Base-by-base conservation (phyloP, 2,329 filamentous ascomycete species). In the Apiospora sp. region DNA sequence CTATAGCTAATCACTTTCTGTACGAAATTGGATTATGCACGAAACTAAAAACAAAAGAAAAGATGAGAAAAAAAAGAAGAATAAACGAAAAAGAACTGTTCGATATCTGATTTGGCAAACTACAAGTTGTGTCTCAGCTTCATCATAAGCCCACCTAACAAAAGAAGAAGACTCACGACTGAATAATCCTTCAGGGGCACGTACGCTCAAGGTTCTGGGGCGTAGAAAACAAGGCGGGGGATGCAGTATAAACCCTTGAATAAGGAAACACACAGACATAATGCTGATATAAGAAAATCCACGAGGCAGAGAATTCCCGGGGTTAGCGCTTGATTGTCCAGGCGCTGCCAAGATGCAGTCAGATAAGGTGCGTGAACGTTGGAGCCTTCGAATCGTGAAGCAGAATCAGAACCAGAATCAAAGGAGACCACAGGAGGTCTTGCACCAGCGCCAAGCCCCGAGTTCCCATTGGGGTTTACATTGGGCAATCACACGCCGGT, bases 401-500 rank as follows among this genome's bases (percentile, higher is more conserved):
- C 4, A 30, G 27, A 30, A 30, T 30, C 27, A 30, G 27, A 30
- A 30, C 27, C 27, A 34, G 51, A 34, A 58, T 8, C 6, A 34
- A 19, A 27, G 24, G 5, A 13, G 27, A n/a, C n/a, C n/a, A n/a
- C n/a, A n/a, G n/a, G n/a, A n/a, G n/a, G n/a, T n/a, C n/a, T n/a
- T n/a, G n/a, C 30, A 34, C 27, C 51, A 37, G 27, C 54, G 54
- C 54, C 54, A 61, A 61, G 54, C 54, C 10, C 54, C 54, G 30
- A 61, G 54, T 37, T 61, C 16, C 30, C 10, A 34, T 37, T 37
- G 54, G 16, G 14, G 37, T 10, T 41, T 7, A 10, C 7, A 10
- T 41, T 41, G 37, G 37, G 30, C 6, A 58, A 61, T 3, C 54
- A 16, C 14, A 34, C 44, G 5, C 14, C 6, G 27, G 27, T 10